Evolutionary conservation across 202 grass and related monocot genomes (phyloP), one percentile per base, ranked within the genome.

Genomic region (Alloteropsis angusta): DNA sequence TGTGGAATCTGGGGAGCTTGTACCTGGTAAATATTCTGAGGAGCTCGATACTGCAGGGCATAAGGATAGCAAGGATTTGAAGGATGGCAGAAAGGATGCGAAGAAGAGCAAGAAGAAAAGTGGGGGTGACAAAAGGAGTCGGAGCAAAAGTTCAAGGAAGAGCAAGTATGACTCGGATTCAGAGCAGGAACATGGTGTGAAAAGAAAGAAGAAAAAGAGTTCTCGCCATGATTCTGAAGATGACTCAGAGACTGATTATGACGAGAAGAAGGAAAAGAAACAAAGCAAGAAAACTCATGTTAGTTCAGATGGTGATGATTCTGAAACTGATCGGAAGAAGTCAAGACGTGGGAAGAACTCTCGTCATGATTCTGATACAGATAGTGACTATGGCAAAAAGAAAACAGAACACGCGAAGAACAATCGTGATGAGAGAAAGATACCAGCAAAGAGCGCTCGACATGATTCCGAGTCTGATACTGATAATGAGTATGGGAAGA

Each of bases 1-100:
- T 73, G 56, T 93, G 12, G 94, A 97, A 77, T 91, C 94, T 36
- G 94, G 94, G 55, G 94, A 97, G 82, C 85, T 97, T 82, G 71
- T 97, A 76, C 82, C 90, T 66, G 94, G 81, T 10, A 92, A 85
- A 59, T 72, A 89, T 25, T 65, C 9, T 78, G 85, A 87, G 39
- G 35, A 25, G 26, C 17, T 88, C 17, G 82, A 72, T 71, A 70
- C 59, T 41, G 76, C 79, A 76, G 56, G 59, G 7, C 65, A 82
- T 44, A 85, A 81, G 17, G 74, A 85, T 13, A 53, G 19, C 8
- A 84, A 56, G 26, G 57, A 19, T 69, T 69, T 7, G n/a, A 78
- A 82, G 47, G 74, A 60, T 23, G 6, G 5, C 30, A 78, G 32
- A 21, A 74, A 65, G 63, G 36, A 53, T 42, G 53, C 34, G 64